Base-by-base conservation (phyloP, 305 asterid genomes). In the Andrographis paniculata region DNA sequence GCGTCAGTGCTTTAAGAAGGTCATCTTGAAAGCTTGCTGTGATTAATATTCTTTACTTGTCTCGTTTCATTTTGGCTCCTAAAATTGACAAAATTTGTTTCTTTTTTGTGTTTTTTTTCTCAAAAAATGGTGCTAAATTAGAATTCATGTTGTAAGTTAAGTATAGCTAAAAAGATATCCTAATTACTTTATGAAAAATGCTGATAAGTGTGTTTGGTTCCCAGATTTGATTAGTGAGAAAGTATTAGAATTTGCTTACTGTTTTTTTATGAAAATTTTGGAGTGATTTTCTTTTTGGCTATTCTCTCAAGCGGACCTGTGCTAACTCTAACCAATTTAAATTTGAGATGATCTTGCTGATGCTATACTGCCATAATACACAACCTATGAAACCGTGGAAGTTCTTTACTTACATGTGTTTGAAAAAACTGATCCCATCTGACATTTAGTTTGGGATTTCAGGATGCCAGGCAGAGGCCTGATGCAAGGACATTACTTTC, bases 381-480 rank as follows among this genome's bases (percentile, higher is more conserved):
- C 35, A 17, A 28, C 49, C 53, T 27, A 35, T 24, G 48, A 22
- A 50, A 37, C 51, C 20, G 50, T 58, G 48, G 21, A 9, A 27
- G 24, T 55, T 40, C 55, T 45, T 17, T 14, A 40, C 8, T 24
- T 24, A 8, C 30, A 24, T 24, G 4, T 24, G 35, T 18, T 55
- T 17, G 22, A 6, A 3, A 3, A 4, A 13, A 1, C 11, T 44
- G 11, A 19, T 9, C 27, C 47, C 45, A 38, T 42, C 48, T 70
- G 55, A 63, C 59, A 27, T 52, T 53, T 47, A 53, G 40, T 45
- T 48, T 59, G 44, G 50, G 46, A 30, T 60, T 71, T 73, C 93
- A 92, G 99, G 99, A 92, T 79, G 93, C 96, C 56, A 81, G 97
- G 55, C 99, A 81, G 75, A 84, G 99, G 75, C 99, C 99, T 16